Percentiles rank a stretch among this genome's conserved stretches.
phyloP scores from a whole-genome alignment of 2,329 filamentous ascomycete genomes.

The Pyrenochaeta sp. region DNA sequence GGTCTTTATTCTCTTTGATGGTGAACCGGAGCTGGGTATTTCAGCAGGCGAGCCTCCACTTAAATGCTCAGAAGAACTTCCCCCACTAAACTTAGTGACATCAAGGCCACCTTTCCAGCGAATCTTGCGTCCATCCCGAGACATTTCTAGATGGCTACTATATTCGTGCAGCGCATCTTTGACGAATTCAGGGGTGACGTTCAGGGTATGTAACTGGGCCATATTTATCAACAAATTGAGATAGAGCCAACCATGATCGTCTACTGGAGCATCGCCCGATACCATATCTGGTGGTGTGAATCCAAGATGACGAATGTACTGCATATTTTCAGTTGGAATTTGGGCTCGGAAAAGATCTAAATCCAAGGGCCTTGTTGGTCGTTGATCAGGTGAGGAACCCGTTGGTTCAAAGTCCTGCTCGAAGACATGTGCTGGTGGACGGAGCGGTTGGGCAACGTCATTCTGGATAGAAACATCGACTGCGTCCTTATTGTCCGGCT shows the following conservation, averaged over 20 bases:
- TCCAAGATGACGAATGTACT: slow-evolving; percentile 79
- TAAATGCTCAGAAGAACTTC: slow-evolving; percentile 55
- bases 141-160: slow-evolving; percentile 79
- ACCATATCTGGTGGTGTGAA: slow-evolving; percentile 66
- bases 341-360: slow-evolving; percentile 81
- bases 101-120: slow-evolving; percentile 77
- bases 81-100: slow-evolving; percentile 70
- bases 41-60: slow-evolving; percentile 61
- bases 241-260: slow-evolving; percentile 82
- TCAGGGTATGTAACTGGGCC: slow-evolving; percentile 85
- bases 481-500: slow-evolving; percentile 34
- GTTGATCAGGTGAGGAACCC: slow-evolving; percentile 67
- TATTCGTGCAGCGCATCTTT: slow-evolving; percentile 73
- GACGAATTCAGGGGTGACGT: slow-evolving; percentile 80
- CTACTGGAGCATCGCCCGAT: slow-evolving; percentile 60
- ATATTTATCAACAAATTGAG: slow-evolving; percentile 81
- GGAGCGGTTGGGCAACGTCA: slow-evolving; percentile 29
- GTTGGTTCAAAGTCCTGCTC: slow-evolving; percentile 39
- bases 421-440: slow-evolving; percentile 18
- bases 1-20: slow-evolving; percentile 34
- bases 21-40: slow-evolving; percentile 39
- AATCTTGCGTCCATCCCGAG: slow-evolving; percentile 77
- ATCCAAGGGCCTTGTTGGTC: slow-evolving; percentile 78
- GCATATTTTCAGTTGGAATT: slow-evolving; percentile 77
- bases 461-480: slow-evolving; percentile 12